Percentiles rank a stretch among this genome's conserved stretches.
Conservation (phyloP, 495 filamentous ascomycete genomes). For the Talaromyces thailandensis region DNA sequence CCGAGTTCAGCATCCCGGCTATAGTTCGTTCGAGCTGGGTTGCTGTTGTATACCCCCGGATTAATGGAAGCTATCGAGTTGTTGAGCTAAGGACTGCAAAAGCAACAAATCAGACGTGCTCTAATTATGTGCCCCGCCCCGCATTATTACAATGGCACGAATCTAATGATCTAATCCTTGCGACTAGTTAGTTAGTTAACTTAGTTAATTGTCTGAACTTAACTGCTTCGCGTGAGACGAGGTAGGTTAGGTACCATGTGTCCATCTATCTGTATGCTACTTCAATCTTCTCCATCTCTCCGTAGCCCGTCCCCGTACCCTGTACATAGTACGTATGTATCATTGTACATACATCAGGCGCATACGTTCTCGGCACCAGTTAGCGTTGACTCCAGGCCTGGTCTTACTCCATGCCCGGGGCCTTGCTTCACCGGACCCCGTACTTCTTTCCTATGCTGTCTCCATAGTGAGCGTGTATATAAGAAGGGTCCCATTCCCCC, state of each 20-base stretch:
- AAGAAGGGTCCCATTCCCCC: background rate
- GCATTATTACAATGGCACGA: background rate
- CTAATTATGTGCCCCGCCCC: background rate
- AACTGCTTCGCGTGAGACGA: conserved; percentile 22
- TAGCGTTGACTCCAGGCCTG: background rate
- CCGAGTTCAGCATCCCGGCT: background rate
- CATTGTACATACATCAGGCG: background rate
- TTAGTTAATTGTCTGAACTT: no score
- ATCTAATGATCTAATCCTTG: no score
- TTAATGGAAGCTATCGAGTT: conserved; percentile 29
- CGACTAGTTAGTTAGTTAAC: no score
- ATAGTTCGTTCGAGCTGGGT: conserved; percentile 5
- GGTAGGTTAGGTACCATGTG: background rate
- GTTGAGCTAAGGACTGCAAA: background rate
- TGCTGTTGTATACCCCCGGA: conserved; percentile 17
- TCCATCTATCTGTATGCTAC: background rate
- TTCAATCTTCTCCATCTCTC: background rate
- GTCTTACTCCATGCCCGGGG: background rate
- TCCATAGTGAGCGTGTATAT: background rate
- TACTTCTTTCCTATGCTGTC: background rate
- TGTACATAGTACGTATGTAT: background rate
- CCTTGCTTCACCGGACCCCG: background rate
- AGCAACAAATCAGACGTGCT: background rate
- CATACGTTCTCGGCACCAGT: background rate
- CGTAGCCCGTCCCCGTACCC: background rate